Evolutionary conservation across 768 basidiomycete genomes (phyloP), one percentile per base, ranked within the genome.

Genomic region (Hericium alpestre): DNA sequence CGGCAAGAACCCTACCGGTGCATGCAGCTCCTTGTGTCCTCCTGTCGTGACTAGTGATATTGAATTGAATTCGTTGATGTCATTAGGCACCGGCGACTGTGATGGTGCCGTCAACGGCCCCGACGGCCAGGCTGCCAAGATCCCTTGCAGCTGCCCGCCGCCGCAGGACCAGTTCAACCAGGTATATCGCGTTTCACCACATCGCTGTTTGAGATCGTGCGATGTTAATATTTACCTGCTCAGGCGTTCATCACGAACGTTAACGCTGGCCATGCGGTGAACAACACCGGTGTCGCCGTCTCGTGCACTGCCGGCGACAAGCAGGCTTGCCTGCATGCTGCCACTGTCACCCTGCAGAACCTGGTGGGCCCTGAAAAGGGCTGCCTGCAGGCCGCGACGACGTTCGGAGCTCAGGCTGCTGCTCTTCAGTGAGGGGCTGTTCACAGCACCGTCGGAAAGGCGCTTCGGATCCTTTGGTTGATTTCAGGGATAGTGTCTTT

Each of bases 341-440:
- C 80, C 4, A 64, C 81, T 10, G 76, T 86, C 40, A 84, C 87
- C 5, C 71, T 89, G n/a, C 87, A 90, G 71, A 90, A 89, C 67
- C 66, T 89, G 41, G 72, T 76, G 50, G 87, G 86, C 1, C 74
- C 83, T 0, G 87, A 86, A 39, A 67, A 75, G 7, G 87, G 86
- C 15, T 88, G 84, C 66, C 86, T 86, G 3, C 78, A 79, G 13
- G 78, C 77, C 0, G 76, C 83, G 9, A 84, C 86, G 0, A 86
- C 81, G 5, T 53, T 56, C 9, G 20, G 25, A 1, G 49, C 49
- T 0, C 49, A 51, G 49, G 20, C 18, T 9, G 27, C 22, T 16
- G 49, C 49, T 16, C 15, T 46, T 20, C 43, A 20, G 43, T 46
- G 43, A 18, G 43, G 11, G 16, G n/a, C 43, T 20, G n/a, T 32